These are phyloP conservation scores for Phytopythium vexans DNA, from an alignment of 352 stramenopile genomes.

Conservation along the genomic window DNA sequence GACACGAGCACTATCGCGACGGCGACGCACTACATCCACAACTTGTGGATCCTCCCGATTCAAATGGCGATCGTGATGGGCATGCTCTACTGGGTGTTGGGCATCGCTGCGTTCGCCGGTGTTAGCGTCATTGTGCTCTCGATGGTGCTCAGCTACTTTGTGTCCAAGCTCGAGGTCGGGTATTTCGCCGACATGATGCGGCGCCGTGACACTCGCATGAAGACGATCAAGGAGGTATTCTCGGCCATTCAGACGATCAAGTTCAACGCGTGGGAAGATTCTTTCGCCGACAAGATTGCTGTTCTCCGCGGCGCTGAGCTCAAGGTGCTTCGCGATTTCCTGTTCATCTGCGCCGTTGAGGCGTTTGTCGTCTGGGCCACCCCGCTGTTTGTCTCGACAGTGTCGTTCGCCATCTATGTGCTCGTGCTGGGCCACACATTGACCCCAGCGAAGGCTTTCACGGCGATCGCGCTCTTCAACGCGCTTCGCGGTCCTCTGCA, in stretches of 20 bases:
- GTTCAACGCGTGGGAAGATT: conserved; percentile 89
- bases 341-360: conserved; percentile 39
- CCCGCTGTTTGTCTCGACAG: conserved; percentile 37
- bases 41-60: conserved; percentile 42
- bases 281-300: conserved; percentile 80
- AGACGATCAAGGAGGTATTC: conserved; percentile 90
- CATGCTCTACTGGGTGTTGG: conserved; percentile 44
- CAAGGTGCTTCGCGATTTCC: conserved; percentile 61
- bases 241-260: conserved; percentile 95
- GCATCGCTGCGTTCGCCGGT: conserved; percentile 31
- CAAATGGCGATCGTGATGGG: conserved; percentile 28
- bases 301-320: conserved; percentile 75
- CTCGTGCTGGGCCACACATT: conserved; percentile 30
- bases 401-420: conserved; percentile 44
- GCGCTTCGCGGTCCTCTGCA: conserved; percentile 17
- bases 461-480: conserved; percentile 16
- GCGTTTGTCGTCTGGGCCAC: conserved; percentile 57
- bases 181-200: conserved; percentile 81
- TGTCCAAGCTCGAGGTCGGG: conserved; percentile 43
- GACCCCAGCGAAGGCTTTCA: conserved; percentile 43
- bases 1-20: conserved; percentile 69
- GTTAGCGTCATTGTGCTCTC: conserved; percentile 26
- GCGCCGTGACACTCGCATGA: conserved; percentile 86
- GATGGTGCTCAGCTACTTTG: conserved; percentile 39
- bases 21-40: conserved; percentile 46